Evolutionary conservation across 2,329 filamentous ascomycete species (phyloP), one percentile per base, ranked within the genome.

Genomic region (Seiridium cupressi): DNA sequence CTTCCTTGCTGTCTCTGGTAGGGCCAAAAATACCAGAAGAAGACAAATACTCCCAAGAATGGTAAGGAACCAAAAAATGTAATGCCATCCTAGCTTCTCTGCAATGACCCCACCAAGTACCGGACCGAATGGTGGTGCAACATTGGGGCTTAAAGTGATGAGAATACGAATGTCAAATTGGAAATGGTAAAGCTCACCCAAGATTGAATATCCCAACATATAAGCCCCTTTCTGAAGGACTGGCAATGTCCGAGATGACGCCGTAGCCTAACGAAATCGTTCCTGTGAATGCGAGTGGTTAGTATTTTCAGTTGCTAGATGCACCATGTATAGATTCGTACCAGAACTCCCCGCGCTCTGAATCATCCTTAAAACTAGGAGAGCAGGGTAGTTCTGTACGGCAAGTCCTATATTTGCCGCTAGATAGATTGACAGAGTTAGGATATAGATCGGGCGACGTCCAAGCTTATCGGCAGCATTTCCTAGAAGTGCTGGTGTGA

Each of bases 181-280:
- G 13, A 13, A 11, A 5, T 5, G 3, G 18, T 77, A 44, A 67
- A 38, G 26, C 13, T 51, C 18, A 62, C 72, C 76, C 61, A 35
- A 63, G 38, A 32, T 36, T 51, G 44, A 74, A 77, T 66, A 75
- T 77, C 42, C 76, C 81, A 55, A 84, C 77, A 64, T 81, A 85
- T 3, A 73, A 74, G 0, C 83, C 83, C 60, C 83, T 73, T 64
- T 86, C 82, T 0, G 75, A 74, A 3, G 76, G 75, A 1, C 79
- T 81, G 0, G 79, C 76, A 5, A 84, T 73, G 62, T 86, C 84
- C 1, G 79, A 78, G 4, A 85, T 77, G 2, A 85, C 76, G 0
- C 79, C 83, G 26, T 78, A 79, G 0, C 76, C 78, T 1, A 86
- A 71, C 0, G 60, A 61, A 13, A 65, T 60, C 5, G 64, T 64